A percentile compares a stretch with the other conserved stretches of the same genome.
phyloP scores from a whole-genome alignment of 2,329 filamentous ascomycete species.

The Parastagonospora nodorum region DNA sequence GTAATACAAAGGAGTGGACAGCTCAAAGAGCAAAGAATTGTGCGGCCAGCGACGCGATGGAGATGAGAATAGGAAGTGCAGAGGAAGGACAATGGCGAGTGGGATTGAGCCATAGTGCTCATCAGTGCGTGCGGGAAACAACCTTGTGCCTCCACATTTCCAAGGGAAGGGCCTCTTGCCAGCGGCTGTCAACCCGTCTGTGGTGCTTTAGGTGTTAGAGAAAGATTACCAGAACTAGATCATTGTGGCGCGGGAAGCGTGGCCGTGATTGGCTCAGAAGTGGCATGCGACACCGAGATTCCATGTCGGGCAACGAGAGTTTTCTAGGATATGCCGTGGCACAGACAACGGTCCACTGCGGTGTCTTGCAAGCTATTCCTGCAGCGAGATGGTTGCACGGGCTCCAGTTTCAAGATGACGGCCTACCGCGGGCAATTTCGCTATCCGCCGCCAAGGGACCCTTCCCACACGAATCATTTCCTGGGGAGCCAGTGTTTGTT shows the following conservation, averaged over 20 bases:
- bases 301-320: slow-evolving; percentile 29
- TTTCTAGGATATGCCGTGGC: slow-evolving; percentile 20
- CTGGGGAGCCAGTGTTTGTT: slow-evolving; percentile 17
- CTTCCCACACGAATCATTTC: slow-evolving; percentile 3
- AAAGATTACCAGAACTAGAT: slow-evolving; percentile 37
- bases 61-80: slow-evolving; percentile 17
- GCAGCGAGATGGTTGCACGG: slow-evolving; percentile 27
- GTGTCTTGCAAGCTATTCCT: slow-evolving; percentile 29
- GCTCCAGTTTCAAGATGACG: slow-evolving; percentile 32
- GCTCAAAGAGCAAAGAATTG: slow-evolving; percentile 44
- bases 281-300: slow-evolving; percentile 28
- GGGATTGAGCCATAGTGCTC: slow-evolving; percentile 26
- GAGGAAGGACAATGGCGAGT: slow-evolving; percentile 22
- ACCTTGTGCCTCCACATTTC: slow-evolving; percentile 30
- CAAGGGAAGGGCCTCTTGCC: slow-evolving; percentile 22
- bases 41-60: slow-evolving; percentile 24
- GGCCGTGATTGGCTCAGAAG: slow-evolving; percentile 29
- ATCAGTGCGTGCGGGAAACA: slow-evolving; percentile 29
- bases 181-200: slow-evolving; percentile 35
- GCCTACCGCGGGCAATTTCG: slow-evolving; percentile 38
- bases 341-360: slow-evolving; percentile 15
- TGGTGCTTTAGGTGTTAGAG: slow-evolving; percentile 33
- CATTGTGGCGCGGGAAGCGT: slow-evolving; percentile 8
- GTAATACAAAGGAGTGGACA: slow-evolving; percentile 46
- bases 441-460: slow-evolving; percentile 30